These are phyloP conservation scores for Aureobasidium sp. DNA, from an alignment of 2,329 filamentous ascomycete species.

Conservation along the genomic window DNA sequence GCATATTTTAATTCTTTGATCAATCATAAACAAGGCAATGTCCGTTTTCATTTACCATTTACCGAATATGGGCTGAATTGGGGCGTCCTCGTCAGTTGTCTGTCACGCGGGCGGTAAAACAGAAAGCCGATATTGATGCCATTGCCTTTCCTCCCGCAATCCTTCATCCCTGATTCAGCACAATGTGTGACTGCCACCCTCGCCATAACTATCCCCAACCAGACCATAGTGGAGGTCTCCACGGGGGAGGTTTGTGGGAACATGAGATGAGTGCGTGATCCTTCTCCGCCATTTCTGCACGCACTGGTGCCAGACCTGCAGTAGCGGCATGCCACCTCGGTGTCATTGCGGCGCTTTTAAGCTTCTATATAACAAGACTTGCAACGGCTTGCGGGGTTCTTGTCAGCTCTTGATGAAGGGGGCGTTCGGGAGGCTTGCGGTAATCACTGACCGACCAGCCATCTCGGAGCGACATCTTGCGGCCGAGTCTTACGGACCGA, in stretches of 20 bases:
- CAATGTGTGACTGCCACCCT: not conserved
- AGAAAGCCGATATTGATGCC: not conserved
- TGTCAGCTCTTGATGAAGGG: not conserved
- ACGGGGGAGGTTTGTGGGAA: not conserved
- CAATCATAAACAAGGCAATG: not conserved
- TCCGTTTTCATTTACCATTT: not conserved
- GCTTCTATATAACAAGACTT: slow-evolving; percentile 1
- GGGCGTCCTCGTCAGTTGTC: not conserved
- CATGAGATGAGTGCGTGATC: not conserved
- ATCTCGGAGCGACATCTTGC: not conserved
- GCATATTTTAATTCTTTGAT: not conserved
- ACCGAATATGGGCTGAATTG: no score
- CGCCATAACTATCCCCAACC: not conserved
- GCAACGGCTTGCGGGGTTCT: not conserved
- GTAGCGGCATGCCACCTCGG: not conserved
- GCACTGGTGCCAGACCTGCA: not conserved
- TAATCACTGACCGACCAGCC: no score
- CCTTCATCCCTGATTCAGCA: not conserved
- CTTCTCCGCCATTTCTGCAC: not conserved
- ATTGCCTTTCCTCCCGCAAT: not conserved
- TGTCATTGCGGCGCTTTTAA: slow-evolving; percentile 8
- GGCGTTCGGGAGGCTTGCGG: slow-evolving; percentile 6
- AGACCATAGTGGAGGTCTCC: not conserved
- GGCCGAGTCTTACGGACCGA: not conserved
- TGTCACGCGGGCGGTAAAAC: not conserved